Evolutionary conservation across 2,329 filamentous ascomycete genomes (phyloP), one percentile per base, ranked within the genome.

Genomic region (Xylaria hypoxylon): DNA sequence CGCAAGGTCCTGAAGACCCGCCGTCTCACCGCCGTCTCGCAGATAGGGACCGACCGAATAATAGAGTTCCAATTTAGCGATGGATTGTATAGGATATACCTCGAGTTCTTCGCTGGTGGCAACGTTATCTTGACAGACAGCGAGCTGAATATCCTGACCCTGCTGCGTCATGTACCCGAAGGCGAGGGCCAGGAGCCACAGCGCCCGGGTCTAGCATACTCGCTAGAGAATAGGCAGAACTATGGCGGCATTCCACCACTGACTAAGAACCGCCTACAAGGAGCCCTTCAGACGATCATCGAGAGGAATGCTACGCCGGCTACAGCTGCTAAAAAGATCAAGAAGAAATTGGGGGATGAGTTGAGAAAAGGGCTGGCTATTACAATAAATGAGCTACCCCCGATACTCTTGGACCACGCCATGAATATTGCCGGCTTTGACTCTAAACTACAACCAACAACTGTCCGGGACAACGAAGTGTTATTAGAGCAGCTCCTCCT

Each of bases 61-160:
- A 90, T 99, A 59, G 93, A 98, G 77, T 89, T 99, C 60, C 87
- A 92, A 74, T 97, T 99, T 77, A 96, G 92, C 73, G 94, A 98
- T 82, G 96, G 96, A 11, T 86, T 90, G 72, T 97, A 96, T 77
- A 86, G 91, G 47, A 79, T 99, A 24, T 97, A 93, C 77, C 83
- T 99, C 31, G 96, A 99, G 80, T 99, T 99, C 81, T 99, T 97
- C 77, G 95, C 96, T 1, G 92, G 92, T 59, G 96, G 96, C 51
- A 99, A 99, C 77, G 90, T 99, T 67, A 93, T 99, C 68, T 84
- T 99, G 59, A 97, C 96, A 2, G 94, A 98, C 76, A 86, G 85
- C 57, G 90, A 96, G 26, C 83, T 94, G 59, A 96, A 91, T 69
- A 94, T 98, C 62, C 78, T 98, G 40, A 89, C 92, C 0, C 81